A percentile compares a stretch with the other conserved stretches of the same genome.
Evolutionary conservation across 2,329 filamentous ascomycete genomes (phyloP).

Genomic region (Rutstroemia sp.): DNA sequence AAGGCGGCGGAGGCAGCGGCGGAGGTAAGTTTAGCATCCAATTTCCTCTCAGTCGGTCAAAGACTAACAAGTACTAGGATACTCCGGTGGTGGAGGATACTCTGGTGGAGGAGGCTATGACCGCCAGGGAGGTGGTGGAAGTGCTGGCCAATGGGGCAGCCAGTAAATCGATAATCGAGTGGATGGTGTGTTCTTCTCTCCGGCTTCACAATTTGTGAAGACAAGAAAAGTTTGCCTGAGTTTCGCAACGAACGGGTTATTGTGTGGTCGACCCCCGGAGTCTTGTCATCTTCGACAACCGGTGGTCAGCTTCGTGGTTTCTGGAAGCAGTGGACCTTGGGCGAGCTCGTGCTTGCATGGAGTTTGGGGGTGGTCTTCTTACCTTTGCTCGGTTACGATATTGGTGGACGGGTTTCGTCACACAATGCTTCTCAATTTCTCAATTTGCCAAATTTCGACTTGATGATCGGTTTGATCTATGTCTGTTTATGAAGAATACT

Average conservation of each 20-base stretch:
- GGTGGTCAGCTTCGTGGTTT: conserved; percentile 27
- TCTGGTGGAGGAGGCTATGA: conserved; percentile 4
- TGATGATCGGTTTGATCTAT: conserved; percentile 27
- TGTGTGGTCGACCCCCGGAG: conserved; percentile 22
- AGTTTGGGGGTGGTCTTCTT: conserved; percentile 22
- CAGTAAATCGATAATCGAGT: conserved; percentile 3
- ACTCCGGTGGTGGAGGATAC: conserved; percentile 15
- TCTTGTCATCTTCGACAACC: conserved; percentile 16
- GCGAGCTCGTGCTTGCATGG: conserved; percentile 29
- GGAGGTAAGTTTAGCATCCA: too few species aligned
- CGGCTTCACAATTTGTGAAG: conserved; percentile 4
- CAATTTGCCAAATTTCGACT: conserved; percentile 21
- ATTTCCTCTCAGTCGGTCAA: too few species aligned
- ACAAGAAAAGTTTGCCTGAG: conserved; percentile 29
- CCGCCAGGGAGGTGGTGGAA: conserved; percentile 2
- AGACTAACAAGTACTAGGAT: neutral
- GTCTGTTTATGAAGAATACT: conserved; percentile 21
- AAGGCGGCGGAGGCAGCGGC: neutral
- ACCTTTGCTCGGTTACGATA: conserved; percentile 24
- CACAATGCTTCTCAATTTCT: conserved; percentile 18
- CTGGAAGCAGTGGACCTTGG: conserved; percentile 27
- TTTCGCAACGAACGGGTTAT: conserved; percentile 27
- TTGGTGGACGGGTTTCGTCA: conserved; percentile 12
- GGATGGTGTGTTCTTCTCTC: neutral
- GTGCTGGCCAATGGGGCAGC: conserved; percentile 5